Evolutionary conservation across 768 basidiomycete species (phyloP), one percentile per base, ranked within the genome.

Genomic region (Mycena alexandri): DNA sequence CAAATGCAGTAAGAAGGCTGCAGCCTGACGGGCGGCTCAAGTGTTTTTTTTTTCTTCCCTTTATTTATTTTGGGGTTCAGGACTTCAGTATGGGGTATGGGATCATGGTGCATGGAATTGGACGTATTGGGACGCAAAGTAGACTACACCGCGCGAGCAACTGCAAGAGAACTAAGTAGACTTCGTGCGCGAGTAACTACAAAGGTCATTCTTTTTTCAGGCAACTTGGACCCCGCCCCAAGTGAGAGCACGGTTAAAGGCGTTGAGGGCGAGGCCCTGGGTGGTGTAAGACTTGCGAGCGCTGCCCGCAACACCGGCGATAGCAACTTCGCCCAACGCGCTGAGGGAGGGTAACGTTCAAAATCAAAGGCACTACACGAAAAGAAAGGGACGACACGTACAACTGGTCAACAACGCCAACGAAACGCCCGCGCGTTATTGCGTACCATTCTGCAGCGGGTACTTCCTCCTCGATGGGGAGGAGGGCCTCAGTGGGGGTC

Each of bases 171-270:
- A n/a, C n/a, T n/a, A n/a, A n/a, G n/a, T n/a, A n/a, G n/a, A n/a
- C n/a, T n/a, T n/a, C n/a, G n/a, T n/a, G n/a, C 12, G 55, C 41
- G 33, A 34, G n/a, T 19, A 38, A 38, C 7, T 12, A 36, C 5
- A 12, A 36, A 36, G 12, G 7, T 36, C 7, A 36, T 12, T 12
- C 34, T 36, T 12, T 6, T 5, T 17, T 60, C 19, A 60, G 10
- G 19, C 58, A 21, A 60, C 58, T 14, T 60, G 58, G 9, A 60
- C 58, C 14, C 58, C 47, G 11, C 58, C 58, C 58, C 58, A 60
- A 33, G 58, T 60, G 11, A 60, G 33, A 7, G 58, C 58, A 10
- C 48, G 44, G 19, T 60, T 60, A 46, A 61, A 61, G 13, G 59
- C 59, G 17, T 11, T 7, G 38, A 61, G 47, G 22, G 59, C 48